Evolutionary conservation across 2,329 filamentous ascomycete species (phyloP).

Genomic region (Pseudogymnoascus sp.): DNA sequence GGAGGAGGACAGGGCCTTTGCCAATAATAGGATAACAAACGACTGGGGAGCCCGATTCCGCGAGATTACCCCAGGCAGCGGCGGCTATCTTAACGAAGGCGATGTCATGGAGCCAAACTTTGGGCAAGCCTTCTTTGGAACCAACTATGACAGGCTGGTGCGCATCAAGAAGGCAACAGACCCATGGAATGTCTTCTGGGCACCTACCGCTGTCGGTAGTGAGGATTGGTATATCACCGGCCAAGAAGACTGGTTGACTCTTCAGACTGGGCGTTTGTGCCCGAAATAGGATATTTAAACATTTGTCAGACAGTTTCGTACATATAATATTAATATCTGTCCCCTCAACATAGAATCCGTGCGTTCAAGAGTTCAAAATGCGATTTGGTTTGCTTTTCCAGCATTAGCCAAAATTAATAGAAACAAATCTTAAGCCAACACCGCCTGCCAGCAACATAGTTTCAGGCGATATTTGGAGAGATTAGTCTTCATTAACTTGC

Average conservation of each 20-base stretch:
- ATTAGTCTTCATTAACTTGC: background rate
- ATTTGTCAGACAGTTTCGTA: background rate
- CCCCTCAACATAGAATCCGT: background rate
- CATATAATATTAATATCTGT: background rate
- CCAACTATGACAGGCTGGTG: conserved; percentile 16
- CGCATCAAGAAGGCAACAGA: conserved; percentile 17
- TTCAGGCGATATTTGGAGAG: background rate
- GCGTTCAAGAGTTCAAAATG: background rate
- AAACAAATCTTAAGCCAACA: background rate
- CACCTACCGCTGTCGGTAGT: conserved; percentile 15
- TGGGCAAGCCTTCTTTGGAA: conserved; percentile 38
- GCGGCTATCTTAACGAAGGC: conserved; percentile 44
- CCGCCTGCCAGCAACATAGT: background rate
- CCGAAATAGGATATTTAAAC: background rate
- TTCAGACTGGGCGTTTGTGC: background rate
- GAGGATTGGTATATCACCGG: conserved; percentile 10
- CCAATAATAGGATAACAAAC: conserved; percentile 27
- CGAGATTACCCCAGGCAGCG: conserved; percentile 33
- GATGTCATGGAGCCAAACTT: conserved; percentile 38
- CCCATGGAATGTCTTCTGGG: conserved; percentile 16
- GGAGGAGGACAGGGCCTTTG: conserved; percentile 21
- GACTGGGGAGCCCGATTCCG: conserved; percentile 27
- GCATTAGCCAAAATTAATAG: background rate
- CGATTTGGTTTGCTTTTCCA: background rate
- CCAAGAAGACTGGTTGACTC: background rate